Conservation (phyloP, 441 rosid genomes). For the Iberis amara region DNA sequence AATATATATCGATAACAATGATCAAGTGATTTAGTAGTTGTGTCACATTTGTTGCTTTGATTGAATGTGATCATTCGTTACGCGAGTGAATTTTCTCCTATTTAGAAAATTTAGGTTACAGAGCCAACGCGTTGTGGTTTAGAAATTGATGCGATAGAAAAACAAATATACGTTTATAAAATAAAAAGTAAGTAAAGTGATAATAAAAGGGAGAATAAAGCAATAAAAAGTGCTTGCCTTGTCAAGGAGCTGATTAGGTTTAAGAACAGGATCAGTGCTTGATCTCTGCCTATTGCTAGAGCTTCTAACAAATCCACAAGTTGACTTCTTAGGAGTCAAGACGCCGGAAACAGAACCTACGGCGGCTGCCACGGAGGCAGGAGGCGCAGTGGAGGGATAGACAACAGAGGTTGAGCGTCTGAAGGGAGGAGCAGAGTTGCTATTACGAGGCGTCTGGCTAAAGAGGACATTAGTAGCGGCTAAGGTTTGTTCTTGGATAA, state of each 20-base stretch:
- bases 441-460: constrained; percentile 33
- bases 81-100: too few species aligned
- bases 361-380: constrained; percentile 11
- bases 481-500: constrained; percentile 32
- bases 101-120: too few species aligned
- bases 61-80: too few species aligned
- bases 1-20: too few species aligned
- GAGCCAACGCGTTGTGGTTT: too few species aligned
- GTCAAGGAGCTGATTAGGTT: constrained; percentile 33
- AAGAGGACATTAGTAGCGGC: constrained; percentile 34
- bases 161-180: too few species aligned
- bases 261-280: constrained; percentile 31
- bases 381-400: constrained; percentile 24
- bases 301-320: constrained; percentile 29
- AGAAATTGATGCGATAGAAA: too few species aligned
- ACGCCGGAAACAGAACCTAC: constrained; percentile 24
- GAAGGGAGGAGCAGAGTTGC: constrained; percentile 34
- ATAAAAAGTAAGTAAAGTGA: too few species aligned
- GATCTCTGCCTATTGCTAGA: constrained; percentile 33
- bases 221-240: constrained; percentile 25
- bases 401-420: constrained; percentile 36
- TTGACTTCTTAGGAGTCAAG: constrained; percentile 28
- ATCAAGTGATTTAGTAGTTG: too few species aligned
- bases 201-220: neutral
- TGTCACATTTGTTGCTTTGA: too few species aligned